Base-by-base conservation (phyloP, 2,329 filamentous ascomycete species). In the Aspergillus felis region DNA sequence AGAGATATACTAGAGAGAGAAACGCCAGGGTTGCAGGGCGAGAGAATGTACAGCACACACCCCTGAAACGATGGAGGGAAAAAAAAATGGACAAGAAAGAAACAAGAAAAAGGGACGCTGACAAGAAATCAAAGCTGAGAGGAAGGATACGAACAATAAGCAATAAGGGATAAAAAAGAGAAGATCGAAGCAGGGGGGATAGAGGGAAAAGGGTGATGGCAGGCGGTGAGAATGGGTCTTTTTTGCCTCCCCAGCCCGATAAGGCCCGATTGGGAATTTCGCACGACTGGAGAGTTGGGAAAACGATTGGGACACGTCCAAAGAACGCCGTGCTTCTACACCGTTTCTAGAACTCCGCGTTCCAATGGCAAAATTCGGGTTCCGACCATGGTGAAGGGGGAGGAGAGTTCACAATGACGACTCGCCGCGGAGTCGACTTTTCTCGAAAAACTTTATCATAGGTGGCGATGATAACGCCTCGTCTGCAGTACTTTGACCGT, bases 51-150 rank as follows among this genome's bases (percentile, higher is more conserved):
- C 41, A 57, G 51, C 46, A 51, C 50, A 50, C 42, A n/a, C 44
- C 22, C n/a, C 12, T 25, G n/a, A 44, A 46, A 62, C 29, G 35
- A 50, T 56, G 51, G 51, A 61, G 55, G 22, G n/a, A n/a, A 58
- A 48, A 47, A 49, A 47, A 63, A 57, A 55, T 52, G 51, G 55
- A 44, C 49, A 57, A 59, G 57, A 55, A 50, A 55, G 35, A 53
- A 59, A 49, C 50, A 53, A 53, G 56, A 47, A n/a, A 55, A 55
- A 50, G 46, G 60, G 53, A 55, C 56, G 54, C 57, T 55, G 62
- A 53, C 61, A 62, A 62, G 59, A 60, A 59, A 61, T 56, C 55
- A 61, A 60, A 55, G 61, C 48, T 54, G 56, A 56, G 60, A 56
- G 55, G 59, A 44, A 50, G 47, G 41, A 47, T 44, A 55, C 10